Evolutionary conservation across 2,329 filamentous ascomycete genomes (phyloP), one percentile per base, ranked within the genome.

Genomic region (Sclerotinia spermophila): DNA sequence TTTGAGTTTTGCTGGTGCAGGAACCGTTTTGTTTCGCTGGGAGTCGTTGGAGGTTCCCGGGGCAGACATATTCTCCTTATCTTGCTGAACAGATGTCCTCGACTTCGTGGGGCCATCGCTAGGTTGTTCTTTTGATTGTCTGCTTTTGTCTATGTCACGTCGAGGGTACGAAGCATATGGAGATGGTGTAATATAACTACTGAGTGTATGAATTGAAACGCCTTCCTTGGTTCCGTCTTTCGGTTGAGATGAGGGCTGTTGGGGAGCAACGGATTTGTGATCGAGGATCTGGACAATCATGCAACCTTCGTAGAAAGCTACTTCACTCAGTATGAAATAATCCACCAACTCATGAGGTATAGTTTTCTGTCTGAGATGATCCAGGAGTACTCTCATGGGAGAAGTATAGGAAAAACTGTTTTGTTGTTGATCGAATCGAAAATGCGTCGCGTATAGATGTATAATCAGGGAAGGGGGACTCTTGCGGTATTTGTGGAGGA

Each of bases 281-380:
- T 98, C 93, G 77, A 97, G 88, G n/a, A 98, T 84, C 80, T 97
- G 91, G 48, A 99, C 94, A 75, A 99, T 98, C 71, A 99, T 86
- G 78, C 95, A 97, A 44, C 92, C 94, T 80, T 98, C 94, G 79
- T 98, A 99, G 79, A 97, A 98, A 15, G 86, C 85, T 21, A 97
- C 91, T 30, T 89, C 88, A 19, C 33, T 62, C 59, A 51, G 17
- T 27, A 85, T 84, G 69, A 99, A 87, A 75, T 95, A 91, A 62
- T 91, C 89, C 17, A 98, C 83, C 79, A 98, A 88, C 76, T 97
- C 94, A 80, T 97, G 94, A 1, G 96, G 96, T 48, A 99, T 85
- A 0, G 93, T 97, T 70, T 91, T 88, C 56, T 83, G 84, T 74
- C 86, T 86, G 60, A 98, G 81, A 80, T 97, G 94, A 75, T 96